Percentiles rank a stretch among this genome's conserved stretches.
These are phyloP conservation scores for Angomonas deanei DNA, from an alignment of 208 protist genomes.

Conservation along the genomic window DNA sequence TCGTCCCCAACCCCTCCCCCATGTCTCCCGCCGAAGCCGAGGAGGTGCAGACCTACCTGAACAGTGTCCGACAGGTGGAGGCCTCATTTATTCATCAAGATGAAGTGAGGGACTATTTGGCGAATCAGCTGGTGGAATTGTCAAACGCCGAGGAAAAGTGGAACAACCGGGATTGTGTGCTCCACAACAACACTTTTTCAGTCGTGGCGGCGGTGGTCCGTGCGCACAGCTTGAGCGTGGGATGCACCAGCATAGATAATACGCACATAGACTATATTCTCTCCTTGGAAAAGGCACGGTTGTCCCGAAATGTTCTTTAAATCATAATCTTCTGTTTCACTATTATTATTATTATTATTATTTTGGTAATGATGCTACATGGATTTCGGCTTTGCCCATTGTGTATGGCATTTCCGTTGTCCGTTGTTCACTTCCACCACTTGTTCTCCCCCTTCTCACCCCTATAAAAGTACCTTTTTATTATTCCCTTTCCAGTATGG, in stretches of 20 bases:
- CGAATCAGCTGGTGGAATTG: neutral
- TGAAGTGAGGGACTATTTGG: neutral
- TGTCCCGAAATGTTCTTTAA: conserved; percentile 13
- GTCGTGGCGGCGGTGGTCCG: conserved; percentile 58
- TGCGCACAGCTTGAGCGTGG: conserved; percentile 49
- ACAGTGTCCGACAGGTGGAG: neutral
- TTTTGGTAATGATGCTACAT: no score
- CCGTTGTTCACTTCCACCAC: no score
- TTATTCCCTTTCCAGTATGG: conserved; percentile 23
- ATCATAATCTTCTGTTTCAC: neutral
- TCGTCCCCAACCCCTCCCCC: neutral
- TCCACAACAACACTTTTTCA: conserved; percentile 86
- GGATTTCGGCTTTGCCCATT: no score
- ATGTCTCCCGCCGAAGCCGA: neutral
- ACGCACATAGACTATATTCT: conserved; percentile 43
- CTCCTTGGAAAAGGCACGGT: conserved; percentile 35
- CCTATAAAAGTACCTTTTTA: neutral
- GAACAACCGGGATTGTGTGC: conserved; percentile 73
- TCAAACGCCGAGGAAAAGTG: conserved; percentile 24
- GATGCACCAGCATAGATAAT: conserved; percentile 29
- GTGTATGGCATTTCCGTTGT: no score
- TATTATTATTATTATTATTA: no score
- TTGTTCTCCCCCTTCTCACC: no score
- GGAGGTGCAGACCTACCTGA: neutral
- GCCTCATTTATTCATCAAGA: no score